These are phyloP conservation scores for Populus simonii DNA, from an alignment of 345 rosid species.

Conservation along the genomic window DNA sequence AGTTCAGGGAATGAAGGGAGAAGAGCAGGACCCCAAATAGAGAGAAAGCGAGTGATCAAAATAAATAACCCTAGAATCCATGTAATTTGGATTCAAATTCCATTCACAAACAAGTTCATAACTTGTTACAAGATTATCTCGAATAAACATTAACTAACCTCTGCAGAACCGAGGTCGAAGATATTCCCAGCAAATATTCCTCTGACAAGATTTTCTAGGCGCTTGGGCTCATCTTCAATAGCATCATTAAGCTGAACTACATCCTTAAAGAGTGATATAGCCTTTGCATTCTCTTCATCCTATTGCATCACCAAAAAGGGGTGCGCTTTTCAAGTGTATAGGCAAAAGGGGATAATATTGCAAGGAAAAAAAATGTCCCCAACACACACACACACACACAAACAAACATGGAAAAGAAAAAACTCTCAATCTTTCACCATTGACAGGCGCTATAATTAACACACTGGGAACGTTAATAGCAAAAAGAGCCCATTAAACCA, in stretches of 20 bases:
- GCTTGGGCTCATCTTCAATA: constrained; percentile 63
- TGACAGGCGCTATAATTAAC: no score
- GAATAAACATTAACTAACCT: constrained; percentile 43
- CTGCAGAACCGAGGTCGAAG: constrained; percentile 96
- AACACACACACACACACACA: not conserved
- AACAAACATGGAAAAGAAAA: not conserved
- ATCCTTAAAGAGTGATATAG: constrained; percentile 73
- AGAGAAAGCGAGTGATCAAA: not conserved
- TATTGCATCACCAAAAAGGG: constrained; percentile 24
- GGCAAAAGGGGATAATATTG: not conserved
- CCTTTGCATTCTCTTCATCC: constrained; percentile 99
- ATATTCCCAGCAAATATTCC: constrained; percentile 98
- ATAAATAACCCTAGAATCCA: not conserved
- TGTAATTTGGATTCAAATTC: not conserved
- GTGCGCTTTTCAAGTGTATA: not conserved
- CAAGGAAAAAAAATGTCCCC: not conserved
- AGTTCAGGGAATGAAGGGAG: not conserved
- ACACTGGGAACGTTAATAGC: no score
- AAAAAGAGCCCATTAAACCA: not conserved
- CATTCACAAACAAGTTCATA: not conserved
- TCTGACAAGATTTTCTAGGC: constrained; percentile 66
- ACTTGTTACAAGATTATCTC: not conserved
- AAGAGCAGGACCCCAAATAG: not conserved
- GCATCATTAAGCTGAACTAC: constrained; percentile 72
- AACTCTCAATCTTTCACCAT: no score